These are phyloP conservation scores for Pseudopyrenochaeta lycopersici DNA, from an alignment of 2,329 filamentous ascomycete genomes.

Conservation along the genomic window DNA sequence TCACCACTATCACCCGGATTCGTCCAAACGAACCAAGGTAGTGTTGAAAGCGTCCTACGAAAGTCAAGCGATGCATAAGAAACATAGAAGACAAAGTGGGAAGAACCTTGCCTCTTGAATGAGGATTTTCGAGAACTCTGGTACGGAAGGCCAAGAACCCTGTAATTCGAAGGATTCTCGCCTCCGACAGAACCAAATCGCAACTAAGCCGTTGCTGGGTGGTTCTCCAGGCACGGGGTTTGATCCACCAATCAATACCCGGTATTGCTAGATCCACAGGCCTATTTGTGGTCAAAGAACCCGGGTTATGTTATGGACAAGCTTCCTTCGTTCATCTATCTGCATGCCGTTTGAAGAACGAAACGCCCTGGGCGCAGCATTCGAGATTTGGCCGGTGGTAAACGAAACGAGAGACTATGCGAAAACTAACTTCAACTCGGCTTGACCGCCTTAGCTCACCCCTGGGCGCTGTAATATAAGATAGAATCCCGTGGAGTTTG, in stretches of 20 bases:
- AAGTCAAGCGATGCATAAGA: neutral
- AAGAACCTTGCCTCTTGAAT: neutral
- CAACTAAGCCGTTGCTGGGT: conserved; percentile 20
- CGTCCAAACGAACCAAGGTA: neutral
- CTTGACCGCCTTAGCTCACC: conserved; percentile 23
- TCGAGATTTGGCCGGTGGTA: conserved; percentile 30
- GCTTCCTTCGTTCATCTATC: conserved; percentile 28
- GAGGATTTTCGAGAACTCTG: neutral
- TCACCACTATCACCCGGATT: neutral
- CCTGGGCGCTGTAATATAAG: conserved; percentile 29
- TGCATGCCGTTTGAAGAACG: conserved; percentile 30
- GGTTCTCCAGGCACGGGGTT: conserved; percentile 18
- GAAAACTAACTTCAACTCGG: conserved; percentile 23
- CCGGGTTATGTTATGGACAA: conserved; percentile 14
- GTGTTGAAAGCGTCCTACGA: no score
- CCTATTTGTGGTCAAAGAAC: conserved; percentile 9
- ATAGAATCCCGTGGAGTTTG: conserved; percentile 10
- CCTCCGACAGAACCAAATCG: conserved; percentile 14
- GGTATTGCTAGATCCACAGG: conserved; percentile 9
- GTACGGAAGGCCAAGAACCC: conserved; percentile 19
- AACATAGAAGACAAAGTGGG: neutral
- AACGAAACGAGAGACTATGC: conserved; percentile 36
- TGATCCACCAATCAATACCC: conserved; percentile 25
- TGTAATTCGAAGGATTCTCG: conserved; percentile 28
- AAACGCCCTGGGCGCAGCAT: conserved; percentile 21